These are phyloP conservation scores for Serendipita sp. DNA, from an alignment of 768 basidiomycete species.

Conservation along the genomic window DNA sequence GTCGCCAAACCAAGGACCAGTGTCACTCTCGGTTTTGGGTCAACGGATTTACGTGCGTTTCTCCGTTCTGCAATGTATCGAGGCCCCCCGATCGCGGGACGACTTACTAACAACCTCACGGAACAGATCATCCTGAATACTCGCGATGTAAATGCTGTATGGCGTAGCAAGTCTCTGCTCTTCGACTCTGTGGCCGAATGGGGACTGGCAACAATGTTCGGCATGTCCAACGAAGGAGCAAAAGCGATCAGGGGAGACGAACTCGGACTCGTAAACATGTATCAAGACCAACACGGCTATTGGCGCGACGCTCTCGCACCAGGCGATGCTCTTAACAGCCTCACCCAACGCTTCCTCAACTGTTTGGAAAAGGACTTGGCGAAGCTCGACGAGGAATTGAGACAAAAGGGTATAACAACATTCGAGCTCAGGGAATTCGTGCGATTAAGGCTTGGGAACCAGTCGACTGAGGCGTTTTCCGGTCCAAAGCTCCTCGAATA, in stretches of 20 bases:
- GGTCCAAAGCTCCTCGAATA: neutral
- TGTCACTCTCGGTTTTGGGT: neutral
- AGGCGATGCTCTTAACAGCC: neutral
- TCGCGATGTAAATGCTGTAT: neutral
- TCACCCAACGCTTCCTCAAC: conserved; percentile 1
- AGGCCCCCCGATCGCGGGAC: neutral
- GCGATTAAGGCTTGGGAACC: neutral
- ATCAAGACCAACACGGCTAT: neutral
- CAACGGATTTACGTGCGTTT: neutral
- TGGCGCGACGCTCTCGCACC: conserved; percentile 3
- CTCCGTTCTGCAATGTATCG: neutral
- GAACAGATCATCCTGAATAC: neutral
- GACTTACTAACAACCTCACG: too few relatives aligned
- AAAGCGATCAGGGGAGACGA: neutral
- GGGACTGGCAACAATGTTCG: neutral
- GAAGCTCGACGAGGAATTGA: neutral
- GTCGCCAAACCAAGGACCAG: neutral
- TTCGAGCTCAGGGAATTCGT: neutral
- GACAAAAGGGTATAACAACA: neutral
- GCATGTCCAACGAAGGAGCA: neutral
- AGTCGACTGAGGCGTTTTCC: neutral
- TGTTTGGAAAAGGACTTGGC: neutral
- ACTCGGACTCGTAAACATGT: neutral
- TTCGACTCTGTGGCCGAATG: neutral
- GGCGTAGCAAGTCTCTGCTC: neutral